Evolutionary conservation across 2,329 filamentous ascomycete species (phyloP), one percentile per base, ranked within the genome.

Genomic region (Penicillium freii): DNA sequence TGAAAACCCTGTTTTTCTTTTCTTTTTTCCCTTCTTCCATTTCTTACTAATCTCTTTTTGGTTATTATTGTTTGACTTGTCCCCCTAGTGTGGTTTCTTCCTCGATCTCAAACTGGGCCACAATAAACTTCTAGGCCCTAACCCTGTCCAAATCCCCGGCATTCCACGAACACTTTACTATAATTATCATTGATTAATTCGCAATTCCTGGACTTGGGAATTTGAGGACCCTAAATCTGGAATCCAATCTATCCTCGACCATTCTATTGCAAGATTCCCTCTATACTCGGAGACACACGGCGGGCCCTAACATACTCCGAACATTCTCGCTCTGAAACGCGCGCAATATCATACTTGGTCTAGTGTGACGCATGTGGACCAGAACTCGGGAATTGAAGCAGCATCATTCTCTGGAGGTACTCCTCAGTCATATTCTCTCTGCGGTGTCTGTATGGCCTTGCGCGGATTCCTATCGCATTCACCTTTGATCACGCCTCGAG

Each of bases 111-210:
- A 59, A 56, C 55, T 54, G 51, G 53, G 46, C 53, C 38, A 51
- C 53, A 48, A 63, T 57, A 57, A 55, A 58, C 55, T 54, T 56
- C 57, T 62, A 60, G 56, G 55, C 58, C 43, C 57, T 50, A 49
- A 58, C 34, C 40, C 49, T 48, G 46, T 51, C 52, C 43, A 39
- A 40, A 27, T 27, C 51, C 39, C 42, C 46, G 59, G 57, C 58
- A 59, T 53, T 57, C 57, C 56, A 61, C 52, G 48, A 61, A 59
- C 54, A 56, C 53, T 60, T 56, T 63, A 56, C 54, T 62, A 56
- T 65, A 65, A 66, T 64, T 60, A 57, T 54, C 57, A 47, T 62
- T 63, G 62, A 65, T 66, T 65, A 62, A 64, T 66, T 61, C 42
- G 39, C 43, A 54, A 58, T 54, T 54, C 53, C 53, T 49, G 42